These are phyloP conservation scores for Salix koriyanagi DNA, from an alignment of 345 rosid species.

Conservation along the genomic window DNA sequence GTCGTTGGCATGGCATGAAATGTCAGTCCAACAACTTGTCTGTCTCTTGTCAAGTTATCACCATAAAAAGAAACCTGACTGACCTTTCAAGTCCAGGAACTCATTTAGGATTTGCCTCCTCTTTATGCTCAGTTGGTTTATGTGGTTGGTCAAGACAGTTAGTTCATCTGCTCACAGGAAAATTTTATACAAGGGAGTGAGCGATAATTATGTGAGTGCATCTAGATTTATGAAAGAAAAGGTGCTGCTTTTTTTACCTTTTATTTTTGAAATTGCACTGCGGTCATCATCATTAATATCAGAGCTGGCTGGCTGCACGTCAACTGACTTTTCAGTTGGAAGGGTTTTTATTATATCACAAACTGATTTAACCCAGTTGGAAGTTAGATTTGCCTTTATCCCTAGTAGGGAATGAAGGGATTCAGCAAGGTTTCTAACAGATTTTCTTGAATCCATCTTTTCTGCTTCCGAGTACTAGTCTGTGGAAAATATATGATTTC, in stretches of 20 bases:
- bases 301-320: background rate
- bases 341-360: constrained; percentile 42
- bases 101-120: constrained; percentile 69
- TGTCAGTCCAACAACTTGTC: background rate
- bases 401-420: constrained; percentile 69
- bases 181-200: background rate
- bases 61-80: constrained; percentile 2
- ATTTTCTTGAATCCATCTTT: constrained; percentile 30
- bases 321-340: constrained; percentile 14
- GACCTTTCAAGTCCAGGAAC: constrained; percentile 75
- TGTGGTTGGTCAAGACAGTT: constrained; percentile 29
- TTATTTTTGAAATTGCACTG: constrained; percentile 26
- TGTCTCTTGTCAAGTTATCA: background rate
- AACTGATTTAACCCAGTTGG: constrained; percentile 62
- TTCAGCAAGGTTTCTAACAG: constrained; percentile 41
- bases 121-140: constrained; percentile 45
- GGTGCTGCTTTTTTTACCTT: constrained; percentile 27
- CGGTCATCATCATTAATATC: constrained; percentile 13
- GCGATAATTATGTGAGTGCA: background rate
- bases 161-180: constrained; percentile 45
- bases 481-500: background rate
- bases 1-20: background rate
- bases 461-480: background rate
- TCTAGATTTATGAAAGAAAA: background rate
- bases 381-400: constrained; percentile 49